Base-by-base conservation (phyloP, 306 rosid genomes). In the Castanospermum australe region DNA sequence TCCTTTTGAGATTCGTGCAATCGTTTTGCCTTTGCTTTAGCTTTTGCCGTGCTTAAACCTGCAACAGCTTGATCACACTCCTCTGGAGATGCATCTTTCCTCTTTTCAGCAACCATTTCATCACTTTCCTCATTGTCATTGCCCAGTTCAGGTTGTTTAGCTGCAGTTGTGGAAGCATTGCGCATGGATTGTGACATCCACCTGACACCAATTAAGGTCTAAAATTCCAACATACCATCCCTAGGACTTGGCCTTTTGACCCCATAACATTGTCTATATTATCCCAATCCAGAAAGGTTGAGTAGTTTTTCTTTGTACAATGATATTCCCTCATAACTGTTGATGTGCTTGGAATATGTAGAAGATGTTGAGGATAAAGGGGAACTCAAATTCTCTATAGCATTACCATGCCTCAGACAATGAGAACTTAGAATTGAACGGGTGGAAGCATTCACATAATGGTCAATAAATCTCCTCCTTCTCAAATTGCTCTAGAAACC, bases 21-120 rank as follows among this genome's bases (percentile, higher is more conserved):
- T 30, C 89, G 90, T 67, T 91, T 92, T 6, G 98, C 97, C 89
- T 84, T 94, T 10, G 95, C 97, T 73, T 90, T 90, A 12, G 99
- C 99, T 79, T 94, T 94, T 4, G 87, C 98, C 2, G 86, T 82
- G 64, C 89, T 94, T 67, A 94, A 84, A 6, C 95, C 97, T 75
- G 86, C 95, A 12, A 94, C 97, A 4, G 99, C 99, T 67, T 92
- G 90, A 87, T 94, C 99, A 47, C 99, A 92, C 52, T 92, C 99
- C 85, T 94, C 97, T 0, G 99, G 95, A 61, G 99, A 92, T 21
- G 97, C 95, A 50, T 91, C 92, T 52, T 87, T 92, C 74, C 88
- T 89, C 82, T 89, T 89, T 72, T 83, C 87, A 20, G 87, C 78
- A 54, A 73, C 81, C 33, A 56, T 21, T 5, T 87, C 89, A 10